Evolutionary conservation across 768 basidiomycete species (phyloP).

Genomic region (Pleurotus djamor): DNA sequence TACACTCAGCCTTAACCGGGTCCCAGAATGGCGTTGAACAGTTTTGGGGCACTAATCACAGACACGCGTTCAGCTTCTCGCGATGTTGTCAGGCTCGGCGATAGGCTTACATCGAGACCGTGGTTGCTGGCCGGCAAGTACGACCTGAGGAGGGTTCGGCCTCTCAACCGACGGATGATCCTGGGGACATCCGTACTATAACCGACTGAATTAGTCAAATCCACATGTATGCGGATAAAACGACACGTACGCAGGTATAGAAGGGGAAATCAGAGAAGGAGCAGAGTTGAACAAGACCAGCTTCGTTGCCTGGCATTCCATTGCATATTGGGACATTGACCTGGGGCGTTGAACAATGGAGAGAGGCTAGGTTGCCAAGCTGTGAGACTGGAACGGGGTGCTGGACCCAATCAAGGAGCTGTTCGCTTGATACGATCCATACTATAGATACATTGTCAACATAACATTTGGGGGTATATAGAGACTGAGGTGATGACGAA

Average conservation of each 20-base stretch:
- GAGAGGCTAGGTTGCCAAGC: constrained; percentile 46
- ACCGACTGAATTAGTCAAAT: background rate
- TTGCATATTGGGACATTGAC: constrained; percentile 72
- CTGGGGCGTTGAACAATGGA: constrained; percentile 65
- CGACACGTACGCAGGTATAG: constrained; percentile 64
- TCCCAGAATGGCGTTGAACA: constrained; percentile 85
- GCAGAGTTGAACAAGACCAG: constrained; percentile 59
- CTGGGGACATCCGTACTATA: constrained; percentile 72
- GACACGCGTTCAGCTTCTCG: background rate
- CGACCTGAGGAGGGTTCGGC: constrained; percentile 65
- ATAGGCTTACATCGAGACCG: constrained; percentile 53
- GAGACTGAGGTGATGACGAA: constrained; percentile 17
- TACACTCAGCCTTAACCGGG: constrained; percentile 62
- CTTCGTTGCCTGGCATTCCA: constrained; percentile 69
- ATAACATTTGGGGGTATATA: background rate
- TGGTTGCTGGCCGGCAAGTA: constrained; percentile 37
- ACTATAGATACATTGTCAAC: constrained; percentile 29
- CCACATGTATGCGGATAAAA: background rate
- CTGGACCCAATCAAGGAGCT: constrained; percentile 72
- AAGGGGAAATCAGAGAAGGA: constrained; percentile 76
- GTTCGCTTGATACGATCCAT: constrained; percentile 72
- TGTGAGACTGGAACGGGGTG: constrained; percentile 66
- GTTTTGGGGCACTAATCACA: constrained; percentile 53
- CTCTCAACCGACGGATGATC: constrained; percentile 49
- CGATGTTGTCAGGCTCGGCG: background rate